Evolutionary conservation across 2,329 filamentous ascomycete genomes (phyloP), one percentile per base, ranked within the genome.

Genomic region (Nigrospora sphaerica): DNA sequence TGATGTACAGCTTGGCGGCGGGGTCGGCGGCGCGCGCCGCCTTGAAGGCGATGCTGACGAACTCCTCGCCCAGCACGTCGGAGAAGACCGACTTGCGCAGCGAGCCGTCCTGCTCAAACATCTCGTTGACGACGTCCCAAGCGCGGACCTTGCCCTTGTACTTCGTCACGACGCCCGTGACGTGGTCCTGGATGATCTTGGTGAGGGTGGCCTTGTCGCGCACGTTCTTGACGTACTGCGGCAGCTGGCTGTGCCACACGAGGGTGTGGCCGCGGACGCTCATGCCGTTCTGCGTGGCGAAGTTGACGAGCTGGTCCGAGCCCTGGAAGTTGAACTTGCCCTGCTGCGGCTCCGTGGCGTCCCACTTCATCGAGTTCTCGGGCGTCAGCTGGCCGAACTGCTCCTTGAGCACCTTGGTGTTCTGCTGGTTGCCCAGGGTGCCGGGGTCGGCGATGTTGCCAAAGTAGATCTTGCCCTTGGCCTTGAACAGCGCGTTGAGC

Each of bases 321-420:
- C 63, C 64, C 12, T 54, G 59, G 56, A 81, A 83, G 52, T 66
- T 79, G 71, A 81, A 86, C 2, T 54, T 58, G 49, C 72, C 73
- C 50, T 69, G 66, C 23, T 51, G 57, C 32, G 56, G 42, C 54
- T 64, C 60, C 45, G 56, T 60, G 33, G 74, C 66, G 54, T 84
- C 78, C 81, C 81, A 86, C 65, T 86, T 86, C 76, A 85, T 83
- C 59, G 72, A 79, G 71, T 87, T 86, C 69, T 86, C 83, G 2
- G 77, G 74, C 0, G 82, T 85, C 16, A 86, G 69, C 59, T 80
- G 75, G 16, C 81, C 81, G 51, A 85, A 86, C 62, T 83, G 68
- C 45, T 69, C 67, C 51, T 74, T 72, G 61, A 86, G 78, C 56
- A 83, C 72, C 47, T 70, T 69, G 14, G 71, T 71, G 48, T 74